Evolutionary conservation across 352 stramenopile genomes (phyloP).

Genomic region (Pythium oligandrum): DNA sequence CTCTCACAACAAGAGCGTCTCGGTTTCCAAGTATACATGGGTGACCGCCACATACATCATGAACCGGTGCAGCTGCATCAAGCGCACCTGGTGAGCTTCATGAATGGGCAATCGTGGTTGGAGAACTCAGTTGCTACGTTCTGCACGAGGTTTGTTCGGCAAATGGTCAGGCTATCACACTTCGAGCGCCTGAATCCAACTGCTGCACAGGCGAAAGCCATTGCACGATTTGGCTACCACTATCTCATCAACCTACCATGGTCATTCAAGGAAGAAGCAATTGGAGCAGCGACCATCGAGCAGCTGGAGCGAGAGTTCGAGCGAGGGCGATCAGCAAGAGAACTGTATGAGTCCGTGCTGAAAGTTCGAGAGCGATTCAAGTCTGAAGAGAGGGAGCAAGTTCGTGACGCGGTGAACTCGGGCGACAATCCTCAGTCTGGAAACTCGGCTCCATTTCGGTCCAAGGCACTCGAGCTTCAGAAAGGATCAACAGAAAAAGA

Average conservation of each 20-base stretch:
- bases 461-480: conserved; percentile 25
- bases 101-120: conserved; percentile 67
- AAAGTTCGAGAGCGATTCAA: conserved; percentile 31
- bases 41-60: conserved; percentile 45
- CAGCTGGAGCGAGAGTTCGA: conserved; percentile 77
- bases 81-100: conserved; percentile 67
- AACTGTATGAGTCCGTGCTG: conserved; percentile 73
- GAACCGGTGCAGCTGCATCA: conserved; percentile 52
- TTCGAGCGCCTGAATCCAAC: conserved; percentile 58
- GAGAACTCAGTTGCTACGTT: conserved; percentile 56
- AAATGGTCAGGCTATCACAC: conserved; percentile 73
- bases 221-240: conserved; percentile 71
- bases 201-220: conserved; percentile 46
- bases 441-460: background rate
- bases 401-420: background rate
- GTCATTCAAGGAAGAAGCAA: conserved; percentile 74
- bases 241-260: conserved; percentile 77
- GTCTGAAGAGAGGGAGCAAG: conserved; percentile 4
- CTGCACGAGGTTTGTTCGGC: conserved; percentile 63
- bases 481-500: conserved; percentile 41
- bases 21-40: conserved; percentile 69
- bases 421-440: background rate
- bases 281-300: conserved; percentile 63
- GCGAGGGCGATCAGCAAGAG: conserved; percentile 54
- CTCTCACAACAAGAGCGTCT: conserved; percentile 54